Evolutionary conservation across 2,329 filamentous ascomycete genomes (phyloP).

Genomic region (Fusarium hainanense): DNA sequence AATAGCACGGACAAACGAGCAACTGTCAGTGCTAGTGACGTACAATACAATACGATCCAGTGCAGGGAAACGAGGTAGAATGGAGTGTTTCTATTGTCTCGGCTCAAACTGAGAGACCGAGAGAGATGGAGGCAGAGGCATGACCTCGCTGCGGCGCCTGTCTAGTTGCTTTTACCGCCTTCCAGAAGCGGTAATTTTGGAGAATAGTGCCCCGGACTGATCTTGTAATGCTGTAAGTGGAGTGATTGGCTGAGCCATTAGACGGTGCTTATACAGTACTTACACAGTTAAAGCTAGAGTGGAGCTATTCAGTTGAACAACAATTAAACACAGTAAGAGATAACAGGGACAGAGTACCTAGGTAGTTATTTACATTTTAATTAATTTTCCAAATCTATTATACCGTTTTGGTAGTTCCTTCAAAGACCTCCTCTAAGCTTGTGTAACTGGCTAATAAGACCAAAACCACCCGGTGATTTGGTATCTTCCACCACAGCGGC

Average conservation of each 20-base stretch:
- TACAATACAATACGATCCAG: constrained; percentile 4
- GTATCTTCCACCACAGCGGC: constrained; percentile 52
- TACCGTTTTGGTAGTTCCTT: constrained; percentile 1
- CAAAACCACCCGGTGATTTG: constrained; percentile 64
- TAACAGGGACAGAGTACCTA: not conserved
- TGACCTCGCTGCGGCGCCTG: constrained; percentile 35
- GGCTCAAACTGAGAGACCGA: constrained; percentile 21
- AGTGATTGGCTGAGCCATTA: constrained; percentile 23
- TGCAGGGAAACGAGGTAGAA: constrained; percentile 3
- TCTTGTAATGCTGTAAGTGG: constrained; percentile 13
- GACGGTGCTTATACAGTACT: constrained; percentile 13
- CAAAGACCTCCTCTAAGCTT: constrained; percentile 67
- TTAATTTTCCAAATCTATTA: not conserved
- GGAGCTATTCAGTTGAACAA: not conserved
- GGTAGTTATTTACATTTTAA: not conserved
- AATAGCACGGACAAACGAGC: constrained; percentile 1
- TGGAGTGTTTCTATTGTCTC: constrained; percentile 29
- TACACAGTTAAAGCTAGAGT: not conserved
- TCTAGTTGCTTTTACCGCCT: constrained; percentile 41
- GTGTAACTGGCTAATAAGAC: constrained; percentile 71
- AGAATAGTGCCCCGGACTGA: constrained; percentile 33
- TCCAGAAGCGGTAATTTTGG: constrained; percentile 23
- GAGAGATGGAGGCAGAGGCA: constrained; percentile 29
- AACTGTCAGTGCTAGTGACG: constrained; percentile 1
- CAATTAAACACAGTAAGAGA: not conserved